Evolutionary conservation across 2,329 filamentous ascomycete genomes (phyloP).

Genomic region (Blumeria graminis): DNA sequence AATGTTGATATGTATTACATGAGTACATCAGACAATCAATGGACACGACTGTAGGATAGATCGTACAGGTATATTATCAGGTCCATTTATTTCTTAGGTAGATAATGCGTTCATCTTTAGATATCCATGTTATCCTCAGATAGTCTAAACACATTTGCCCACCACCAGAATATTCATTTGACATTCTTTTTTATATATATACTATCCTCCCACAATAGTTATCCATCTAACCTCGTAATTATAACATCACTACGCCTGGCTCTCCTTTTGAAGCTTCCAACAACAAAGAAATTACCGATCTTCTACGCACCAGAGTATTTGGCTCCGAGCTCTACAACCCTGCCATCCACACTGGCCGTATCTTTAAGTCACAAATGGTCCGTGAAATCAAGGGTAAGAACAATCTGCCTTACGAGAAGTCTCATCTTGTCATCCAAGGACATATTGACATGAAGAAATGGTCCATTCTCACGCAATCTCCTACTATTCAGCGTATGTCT

Average conservation of each 20-base stretch:
- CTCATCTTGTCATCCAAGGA: not conserved
- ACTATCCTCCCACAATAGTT: too few species aligned
- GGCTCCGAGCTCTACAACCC: not conserved
- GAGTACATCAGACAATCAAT: too few species aligned
- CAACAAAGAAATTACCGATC: not conserved
- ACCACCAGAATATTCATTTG: too few species aligned
- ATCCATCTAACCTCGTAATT: too few species aligned
- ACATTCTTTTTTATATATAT: too few species aligned
- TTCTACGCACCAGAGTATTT: not conserved
- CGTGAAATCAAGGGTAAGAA: not conserved
- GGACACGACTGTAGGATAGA: too few species aligned
- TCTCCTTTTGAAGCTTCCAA: not conserved
- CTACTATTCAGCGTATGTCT: not conserved
- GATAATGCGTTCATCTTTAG: too few species aligned
- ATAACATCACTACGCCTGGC: not conserved
- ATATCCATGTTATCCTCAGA: too few species aligned
- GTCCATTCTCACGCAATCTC: not conserved
- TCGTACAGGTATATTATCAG: too few species aligned
- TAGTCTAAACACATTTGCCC: too few species aligned
- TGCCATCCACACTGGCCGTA: not conserved
- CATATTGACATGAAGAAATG: not conserved
- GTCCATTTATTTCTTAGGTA: too few species aligned
- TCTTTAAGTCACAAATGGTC: not conserved
- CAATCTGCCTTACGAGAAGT: not conserved
- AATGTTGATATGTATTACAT: too few species aligned